Evolutionary conservation across 1,284 basidiomycete genomes (phyloP), one percentile per base, ranked within the genome.

Genomic region (Rhodotorula sp.): DNA sequence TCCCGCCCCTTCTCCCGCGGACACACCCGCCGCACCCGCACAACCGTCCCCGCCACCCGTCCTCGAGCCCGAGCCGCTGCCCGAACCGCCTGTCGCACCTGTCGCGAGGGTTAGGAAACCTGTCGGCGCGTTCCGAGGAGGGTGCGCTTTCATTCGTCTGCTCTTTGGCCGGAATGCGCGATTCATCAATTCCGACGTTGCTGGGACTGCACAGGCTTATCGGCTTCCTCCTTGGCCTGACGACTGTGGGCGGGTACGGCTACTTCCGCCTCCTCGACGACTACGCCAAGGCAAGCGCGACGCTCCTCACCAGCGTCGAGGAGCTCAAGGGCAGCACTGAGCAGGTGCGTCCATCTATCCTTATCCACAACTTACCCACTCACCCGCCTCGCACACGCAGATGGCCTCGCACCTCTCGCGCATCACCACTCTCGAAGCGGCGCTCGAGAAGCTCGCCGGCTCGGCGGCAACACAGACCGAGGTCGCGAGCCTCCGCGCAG

Each of bases 71-170:
- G 67, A 69, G 37, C 57, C 53, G 2, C 17, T 51, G 25, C 34
- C 44, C 19, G 51, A 64, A 36, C 17, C 41, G 8, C 34, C 60
- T n/a, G n/a, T 44, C 60, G 10, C 50, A 3, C 71, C 69, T 32
- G 58, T 62, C 19, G 36, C 41, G 7, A 27, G 60, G 19, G 57
- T 59, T 13, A 22, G 64, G 44, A 60, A 67, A 36, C 72, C 72
- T 8, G 72, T 73, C 10, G 72, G 72, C 32, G 72, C 72, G 1
- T 73, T 70, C 60, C 54, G 72, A 29, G 72, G 72, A 46, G 72
- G 72, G 69, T 65, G 50, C 41, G 62, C 51, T 32, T 15, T 13
- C 15, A 3, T 53, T 6, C 6, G 27, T 15, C 7, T 29, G n/a
- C 3, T 15, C 15, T 32, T 29, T 0, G 2, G n/a, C 10, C 12